Conservation (phyloP, 2,329 filamentous ascomycete genomes). For the Myriosclerotinia scirpicola region DNA sequence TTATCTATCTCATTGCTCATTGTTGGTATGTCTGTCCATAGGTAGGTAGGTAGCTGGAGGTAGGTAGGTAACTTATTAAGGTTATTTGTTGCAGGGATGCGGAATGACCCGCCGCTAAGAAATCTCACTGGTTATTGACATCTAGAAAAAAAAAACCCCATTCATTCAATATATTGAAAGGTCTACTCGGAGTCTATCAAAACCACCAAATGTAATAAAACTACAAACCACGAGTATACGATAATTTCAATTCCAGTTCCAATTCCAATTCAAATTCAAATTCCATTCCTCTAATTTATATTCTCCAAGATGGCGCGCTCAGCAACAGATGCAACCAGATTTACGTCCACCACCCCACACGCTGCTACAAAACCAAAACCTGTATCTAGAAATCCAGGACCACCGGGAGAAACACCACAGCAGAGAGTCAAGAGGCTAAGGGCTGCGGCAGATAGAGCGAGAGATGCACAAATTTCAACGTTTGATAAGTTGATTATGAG, state of each 20-base stretch:
- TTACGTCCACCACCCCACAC: constrained; percentile 69
- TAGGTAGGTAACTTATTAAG: too few relatives aligned
- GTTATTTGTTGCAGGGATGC: constrained; percentile 20
- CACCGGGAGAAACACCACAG: constrained; percentile 41
- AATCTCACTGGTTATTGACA: constrained; percentile 29
- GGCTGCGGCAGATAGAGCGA: constrained; percentile 40
- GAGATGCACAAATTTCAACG: constrained; percentile 38
- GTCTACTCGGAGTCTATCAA: background rate
- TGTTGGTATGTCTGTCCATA: too few relatives aligned
- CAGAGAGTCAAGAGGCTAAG: constrained; percentile 42
- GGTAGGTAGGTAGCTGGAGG: too few relatives aligned
- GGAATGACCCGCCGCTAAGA: constrained; percentile 33
- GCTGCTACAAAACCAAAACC: constrained; percentile 59
- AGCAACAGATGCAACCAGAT: constrained; percentile 78
- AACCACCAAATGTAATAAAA: constrained; percentile 34
- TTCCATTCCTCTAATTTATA: background rate
- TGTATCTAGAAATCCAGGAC: constrained; percentile 28
- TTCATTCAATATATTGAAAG: constrained; percentile 27
- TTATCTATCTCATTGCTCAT: background rate
- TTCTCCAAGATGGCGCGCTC: constrained; percentile 55
- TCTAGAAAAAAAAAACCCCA: constrained; percentile 37
- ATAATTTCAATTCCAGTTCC: background rate
- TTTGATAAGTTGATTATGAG: constrained; percentile 39
- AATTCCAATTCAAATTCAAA: too few relatives aligned
- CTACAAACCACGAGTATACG: constrained; percentile 17